phyloP scores from a whole-genome alignment of 768 basidiomycete genomes.

The Tricholoma bakamatsutake region DNA sequence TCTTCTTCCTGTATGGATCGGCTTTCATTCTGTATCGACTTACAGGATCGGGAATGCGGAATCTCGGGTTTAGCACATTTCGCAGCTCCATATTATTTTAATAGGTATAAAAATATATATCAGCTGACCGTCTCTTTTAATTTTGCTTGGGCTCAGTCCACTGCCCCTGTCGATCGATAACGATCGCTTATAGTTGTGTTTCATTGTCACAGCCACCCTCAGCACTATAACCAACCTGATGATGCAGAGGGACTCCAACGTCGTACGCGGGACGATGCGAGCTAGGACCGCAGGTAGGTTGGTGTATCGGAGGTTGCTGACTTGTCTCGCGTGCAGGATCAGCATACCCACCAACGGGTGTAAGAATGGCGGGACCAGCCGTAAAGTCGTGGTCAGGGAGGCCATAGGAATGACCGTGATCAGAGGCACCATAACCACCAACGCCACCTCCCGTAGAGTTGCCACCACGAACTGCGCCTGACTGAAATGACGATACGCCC shows the following conservation, averaged over 20 bases:
- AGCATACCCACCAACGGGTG: slow-evolving; percentile 76
- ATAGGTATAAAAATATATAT: no score
- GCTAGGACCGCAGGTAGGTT: slow-evolving; percentile 45
- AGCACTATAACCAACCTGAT: slow-evolving; percentile 41
- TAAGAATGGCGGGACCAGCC: slow-evolving; percentile 47
- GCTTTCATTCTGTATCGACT: no score
- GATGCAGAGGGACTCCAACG: slow-evolving; percentile 55
- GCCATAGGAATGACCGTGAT: slow-evolving; percentile 28
- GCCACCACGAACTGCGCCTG: slow-evolving; percentile 35
- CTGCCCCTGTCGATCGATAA: no score
- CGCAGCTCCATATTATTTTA: no score
- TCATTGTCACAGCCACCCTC: slow-evolving; percentile 33
- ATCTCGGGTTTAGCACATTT: no score
- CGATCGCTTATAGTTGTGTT: no score
- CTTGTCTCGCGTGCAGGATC: slow-evolving; percentile 74
- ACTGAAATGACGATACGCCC: slow-evolving; percentile 66
- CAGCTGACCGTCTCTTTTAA: no score
- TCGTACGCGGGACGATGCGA: slow-evolving; percentile 44
- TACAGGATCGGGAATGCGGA: no score
- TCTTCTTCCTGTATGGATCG: no score
- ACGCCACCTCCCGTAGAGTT: slow-evolving; percentile 19
- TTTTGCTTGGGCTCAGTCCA: no score
- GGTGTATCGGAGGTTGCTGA: slow-evolving; percentile 61
- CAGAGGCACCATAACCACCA: slow-evolving; percentile 20
- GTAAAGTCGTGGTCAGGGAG: slow-evolving; percentile 78